Evolutionary conservation across 2,329 filamentous ascomycete genomes (phyloP), one percentile per base, ranked within the genome.

Genomic region (Penicillium corylophilum): DNA sequence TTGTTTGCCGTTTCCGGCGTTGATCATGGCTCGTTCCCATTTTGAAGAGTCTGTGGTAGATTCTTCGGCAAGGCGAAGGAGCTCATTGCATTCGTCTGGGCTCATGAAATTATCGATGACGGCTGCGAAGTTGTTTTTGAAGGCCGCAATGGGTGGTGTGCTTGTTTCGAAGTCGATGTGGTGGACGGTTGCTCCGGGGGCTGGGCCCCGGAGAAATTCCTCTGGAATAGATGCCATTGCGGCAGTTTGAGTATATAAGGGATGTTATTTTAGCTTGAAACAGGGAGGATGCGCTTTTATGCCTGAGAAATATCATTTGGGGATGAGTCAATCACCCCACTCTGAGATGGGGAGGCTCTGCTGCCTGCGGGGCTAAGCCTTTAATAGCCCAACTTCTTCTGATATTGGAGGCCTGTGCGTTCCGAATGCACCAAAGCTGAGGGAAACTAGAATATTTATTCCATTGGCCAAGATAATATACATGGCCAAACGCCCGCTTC

Each of bases 11-110:
- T 69, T 69, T 5, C 87, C 87, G 22, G 83, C 68, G 64, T 87
- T 87, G 51, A 92, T 78, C 68, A 89, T 78, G 0, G 89, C 89
- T 2, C 83, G 81, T 44, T 79, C 76, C 89, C 89, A 93, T 1
- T 74, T 69, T 53, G 62, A 36, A 29, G 28, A 35, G 38, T 16
- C 16, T 7, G 35, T 54, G 35, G 52, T 68, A 51, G 72, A 74
- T 35, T 72, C 64, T 59, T 82, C 79, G 10, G 79, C 80, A 5
- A 79, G 76, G 46, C 74, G 77, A 15, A 79, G 69, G 4, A 90
- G 74, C 28, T 77, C 63, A 0, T 70, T 64, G 69, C 88, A 92
- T 73, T 92, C 89, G 8, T 72, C 66, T n/a, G 77, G 72, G 12
- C 77, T 81, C 50, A 88, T 66, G n/a, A 84, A 79, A 54, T 84